Conservation (phyloP, 768 basidiomycete species). For the Cystofilobasidium macerans region DNA sequence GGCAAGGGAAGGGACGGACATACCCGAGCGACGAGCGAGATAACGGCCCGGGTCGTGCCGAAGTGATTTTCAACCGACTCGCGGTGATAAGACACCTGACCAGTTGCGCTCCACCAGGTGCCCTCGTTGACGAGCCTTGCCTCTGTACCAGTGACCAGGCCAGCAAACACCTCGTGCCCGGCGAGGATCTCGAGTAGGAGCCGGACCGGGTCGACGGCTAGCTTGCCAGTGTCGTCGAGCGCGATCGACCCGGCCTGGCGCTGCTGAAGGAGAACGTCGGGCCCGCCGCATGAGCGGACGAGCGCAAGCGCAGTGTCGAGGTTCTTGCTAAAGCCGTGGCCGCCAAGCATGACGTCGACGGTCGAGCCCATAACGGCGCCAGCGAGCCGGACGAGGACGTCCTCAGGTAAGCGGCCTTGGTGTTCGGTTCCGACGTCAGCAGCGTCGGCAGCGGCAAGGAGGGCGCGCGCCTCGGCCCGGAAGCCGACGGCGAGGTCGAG, state of each 20-base stretch:
- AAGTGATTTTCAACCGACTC: conserved; percentile 45
- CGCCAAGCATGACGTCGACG: conserved; percentile 39
- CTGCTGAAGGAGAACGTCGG: conserved; percentile 38
- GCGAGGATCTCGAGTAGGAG: conserved; percentile 39
- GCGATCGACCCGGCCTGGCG: conserved; percentile 37
- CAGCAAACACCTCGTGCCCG: conserved; percentile 16
- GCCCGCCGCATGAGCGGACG: conserved; percentile 43
- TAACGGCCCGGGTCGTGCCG: conserved; percentile 39
- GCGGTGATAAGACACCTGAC: conserved; percentile 38
- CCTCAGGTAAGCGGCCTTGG: conserved; percentile 35
- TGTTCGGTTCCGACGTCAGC: conserved; percentile 31
- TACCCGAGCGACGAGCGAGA: conserved; percentile 36
- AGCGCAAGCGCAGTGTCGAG: conserved; percentile 40
- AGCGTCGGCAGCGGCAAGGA: no score
- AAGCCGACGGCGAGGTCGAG: conserved; percentile 39
- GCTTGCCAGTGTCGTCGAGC: conserved; percentile 24
- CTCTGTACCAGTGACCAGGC: conserved; percentile 36
- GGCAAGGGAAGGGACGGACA: conserved; percentile 17
- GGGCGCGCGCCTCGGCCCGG: conserved; percentile 39
- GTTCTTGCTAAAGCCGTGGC: conserved; percentile 40
- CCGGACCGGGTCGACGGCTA: conserved; percentile 20
- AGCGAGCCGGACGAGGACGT: conserved; percentile 39
- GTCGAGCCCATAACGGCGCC: conserved; percentile 29
- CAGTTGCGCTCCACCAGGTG: conserved; percentile 41
- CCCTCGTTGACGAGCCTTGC: conserved; percentile 38